These are phyloP conservation scores for Erysimum cheiranthoides DNA, from an alignment of 345 rosid species.

Conservation along the genomic window DNA sequence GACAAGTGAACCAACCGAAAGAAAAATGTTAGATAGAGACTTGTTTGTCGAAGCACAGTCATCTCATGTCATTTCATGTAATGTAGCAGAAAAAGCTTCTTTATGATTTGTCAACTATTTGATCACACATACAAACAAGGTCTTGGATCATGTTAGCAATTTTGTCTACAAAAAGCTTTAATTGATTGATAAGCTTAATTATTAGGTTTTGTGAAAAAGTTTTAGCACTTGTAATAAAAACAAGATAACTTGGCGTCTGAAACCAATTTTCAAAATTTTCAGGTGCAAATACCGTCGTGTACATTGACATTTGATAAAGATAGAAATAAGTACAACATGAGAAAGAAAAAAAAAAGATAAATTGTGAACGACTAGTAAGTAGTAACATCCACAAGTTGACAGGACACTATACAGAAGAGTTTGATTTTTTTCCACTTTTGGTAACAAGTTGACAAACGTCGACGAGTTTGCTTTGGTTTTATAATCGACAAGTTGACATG, in stretches of 20 bases:
- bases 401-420: not conserved
- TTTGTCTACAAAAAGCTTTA: conserved; percentile 25
- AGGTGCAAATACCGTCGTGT: conserved; percentile 4
- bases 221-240: conserved; percentile 9
- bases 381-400: conserved; percentile 14
- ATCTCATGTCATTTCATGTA: conserved; percentile 44
- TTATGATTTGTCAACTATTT: conserved; percentile 36
- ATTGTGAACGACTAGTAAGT: not conserved
- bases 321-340: not conserved
- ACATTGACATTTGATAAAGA: conserved; percentile 4
- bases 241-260: not conserved
- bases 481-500: conserved; percentile 12
- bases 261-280: not conserved
- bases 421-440: conserved; percentile 37
- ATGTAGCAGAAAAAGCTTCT: conserved; percentile 30
- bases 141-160: conserved; percentile 22
- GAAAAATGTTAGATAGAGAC: conserved; percentile 36
- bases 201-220: conserved; percentile 5
- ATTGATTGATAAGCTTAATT: conserved; percentile 34
- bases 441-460: conserved; percentile 34
- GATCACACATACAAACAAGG: conserved; percentile 28
- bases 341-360: not conserved
- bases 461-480: not conserved
- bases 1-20: conserved; percentile 33
- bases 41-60: conserved; percentile 35